Conservation (phyloP, 225 moss, liverwort and hornwort genomes). For the Lunularia cruciata region DNA sequence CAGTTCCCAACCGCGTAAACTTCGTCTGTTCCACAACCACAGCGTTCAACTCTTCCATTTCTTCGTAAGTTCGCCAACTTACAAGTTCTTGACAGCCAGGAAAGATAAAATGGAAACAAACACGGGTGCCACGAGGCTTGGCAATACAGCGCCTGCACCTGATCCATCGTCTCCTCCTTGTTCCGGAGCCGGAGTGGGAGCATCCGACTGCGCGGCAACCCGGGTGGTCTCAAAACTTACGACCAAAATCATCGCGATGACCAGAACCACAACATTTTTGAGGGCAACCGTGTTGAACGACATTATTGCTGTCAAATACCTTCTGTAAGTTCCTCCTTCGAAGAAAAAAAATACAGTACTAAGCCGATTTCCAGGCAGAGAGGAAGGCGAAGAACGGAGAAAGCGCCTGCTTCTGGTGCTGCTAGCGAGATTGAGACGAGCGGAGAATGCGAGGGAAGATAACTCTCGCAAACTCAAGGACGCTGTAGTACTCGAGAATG, state of each 20-base stretch:
- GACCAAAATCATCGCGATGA: neutral
- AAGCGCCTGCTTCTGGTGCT: neutral
- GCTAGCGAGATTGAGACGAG: neutral
- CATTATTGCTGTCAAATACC: neutral
- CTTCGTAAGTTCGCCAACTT: neutral
- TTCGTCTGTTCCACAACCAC: neutral
- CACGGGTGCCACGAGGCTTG: neutral
- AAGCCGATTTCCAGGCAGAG: neutral
- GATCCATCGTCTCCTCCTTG: neutral
- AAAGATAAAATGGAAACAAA: neutral
- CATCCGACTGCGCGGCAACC: neutral
- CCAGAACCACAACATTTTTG: neutral
- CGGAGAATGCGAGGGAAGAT: slow-evolving; percentile 1
- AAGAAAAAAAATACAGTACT: neutral
- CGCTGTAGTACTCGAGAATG: slow-evolving; percentile 10
- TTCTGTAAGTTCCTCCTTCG: neutral
- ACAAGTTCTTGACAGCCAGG: slow-evolving; percentile 6
- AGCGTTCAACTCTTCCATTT: neutral
- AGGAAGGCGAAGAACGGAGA: too few relatives aligned
- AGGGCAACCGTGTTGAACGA: neutral
- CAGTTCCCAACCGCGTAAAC: neutral
- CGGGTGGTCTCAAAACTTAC: neutral
- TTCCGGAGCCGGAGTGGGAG: neutral
- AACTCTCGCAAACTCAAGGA: slow-evolving; percentile 2
- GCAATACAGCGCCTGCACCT: neutral